phyloP scores from a whole-genome alignment of 1,139 yeast genomes.

The Blastobotrys apis region DNA sequence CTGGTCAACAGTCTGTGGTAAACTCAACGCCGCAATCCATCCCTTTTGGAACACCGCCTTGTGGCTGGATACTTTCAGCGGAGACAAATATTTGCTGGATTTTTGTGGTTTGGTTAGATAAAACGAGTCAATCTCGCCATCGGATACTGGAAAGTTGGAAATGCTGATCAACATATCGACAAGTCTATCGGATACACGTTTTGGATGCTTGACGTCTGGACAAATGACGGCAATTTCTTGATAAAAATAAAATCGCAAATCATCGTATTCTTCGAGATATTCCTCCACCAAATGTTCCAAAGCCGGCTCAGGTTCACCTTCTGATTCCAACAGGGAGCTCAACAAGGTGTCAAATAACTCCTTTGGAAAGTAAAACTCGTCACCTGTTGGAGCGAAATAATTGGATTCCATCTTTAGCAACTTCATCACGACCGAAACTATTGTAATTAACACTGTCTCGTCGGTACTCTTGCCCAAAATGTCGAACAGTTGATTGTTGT shows the following conservation, averaged over 20 bases:
- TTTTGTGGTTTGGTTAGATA: constrained; percentile 39
- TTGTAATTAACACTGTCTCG: constrained; percentile 47
- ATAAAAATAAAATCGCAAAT: constrained; percentile 32
- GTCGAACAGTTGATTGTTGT: constrained; percentile 43
- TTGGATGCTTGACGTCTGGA: constrained; percentile 11
- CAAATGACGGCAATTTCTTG: constrained; percentile 21
- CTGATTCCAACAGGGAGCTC: constrained; percentile 40
- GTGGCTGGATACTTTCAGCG: constrained; percentile 50
- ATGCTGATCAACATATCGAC: constrained; percentile 15
- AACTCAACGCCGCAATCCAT: constrained; percentile 55
- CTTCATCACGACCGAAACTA: constrained; percentile 59
- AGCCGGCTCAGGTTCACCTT: constrained; percentile 41
- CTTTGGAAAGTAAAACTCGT: constrained; percentile 61
- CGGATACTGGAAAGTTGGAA: constrained; percentile 25
- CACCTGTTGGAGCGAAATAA: constrained; percentile 44
- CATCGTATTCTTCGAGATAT: constrained; percentile 45
- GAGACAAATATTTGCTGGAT: constrained; percentile 44
- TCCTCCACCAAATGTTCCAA: constrained; percentile 56
- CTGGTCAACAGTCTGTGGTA: constrained; percentile 48
- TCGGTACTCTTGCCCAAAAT: constrained; percentile 30
- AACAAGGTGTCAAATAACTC: constrained; percentile 50
- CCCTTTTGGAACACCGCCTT: constrained; percentile 64
- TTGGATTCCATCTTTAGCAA: constrained; percentile 57
- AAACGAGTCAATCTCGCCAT: constrained; percentile 30
- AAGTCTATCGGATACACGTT: constrained; percentile 14